Evolutionary conservation across 2,329 filamentous ascomycete species (phyloP).

Genomic region (Dactylellina parvicollis): DNA sequence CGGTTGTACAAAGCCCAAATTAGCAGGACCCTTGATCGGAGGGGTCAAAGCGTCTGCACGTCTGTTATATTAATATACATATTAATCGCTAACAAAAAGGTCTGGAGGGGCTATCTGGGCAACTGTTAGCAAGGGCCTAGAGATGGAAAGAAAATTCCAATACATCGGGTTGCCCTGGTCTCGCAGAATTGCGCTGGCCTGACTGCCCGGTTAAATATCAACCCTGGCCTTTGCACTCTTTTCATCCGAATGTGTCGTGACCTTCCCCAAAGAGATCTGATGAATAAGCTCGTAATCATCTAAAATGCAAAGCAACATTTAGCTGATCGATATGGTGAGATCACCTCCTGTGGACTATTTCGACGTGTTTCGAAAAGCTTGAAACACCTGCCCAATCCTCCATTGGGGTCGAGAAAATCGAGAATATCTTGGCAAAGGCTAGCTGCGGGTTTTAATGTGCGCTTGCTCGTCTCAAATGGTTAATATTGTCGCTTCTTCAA

Average conservation of each 20-base stretch:
- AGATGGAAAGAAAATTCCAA: background rate
- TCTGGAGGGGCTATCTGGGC: background rate
- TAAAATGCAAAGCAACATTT: background rate
- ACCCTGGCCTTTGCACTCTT: background rate
- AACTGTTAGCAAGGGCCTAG: background rate
- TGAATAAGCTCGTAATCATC: background rate
- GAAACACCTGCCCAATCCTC: too few species aligned
- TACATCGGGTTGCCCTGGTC: background rate
- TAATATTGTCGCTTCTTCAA: too few species aligned
- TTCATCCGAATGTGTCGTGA: background rate
- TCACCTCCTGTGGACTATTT: too few species aligned
- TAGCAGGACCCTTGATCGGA: background rate
- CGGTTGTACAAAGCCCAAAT: background rate
- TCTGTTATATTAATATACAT: background rate
- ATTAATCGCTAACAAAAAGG: background rate
- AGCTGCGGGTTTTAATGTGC: too few species aligned
- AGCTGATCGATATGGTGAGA: too few species aligned
- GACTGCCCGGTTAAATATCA: background rate
- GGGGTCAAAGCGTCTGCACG: slow-evolving; percentile 4
- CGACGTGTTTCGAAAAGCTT: too few species aligned
- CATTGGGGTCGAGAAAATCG: too few species aligned
- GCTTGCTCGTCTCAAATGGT: too few species aligned
- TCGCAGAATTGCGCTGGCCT: background rate
- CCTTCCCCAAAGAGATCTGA: background rate
- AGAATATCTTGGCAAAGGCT: too few species aligned